A percentile compares a stretch with the other conserved stretches of the same genome.
Evolutionary conservation across 352 stramenopile species (phyloP).

Genomic region (Globisporangium echinulatum): DNA sequence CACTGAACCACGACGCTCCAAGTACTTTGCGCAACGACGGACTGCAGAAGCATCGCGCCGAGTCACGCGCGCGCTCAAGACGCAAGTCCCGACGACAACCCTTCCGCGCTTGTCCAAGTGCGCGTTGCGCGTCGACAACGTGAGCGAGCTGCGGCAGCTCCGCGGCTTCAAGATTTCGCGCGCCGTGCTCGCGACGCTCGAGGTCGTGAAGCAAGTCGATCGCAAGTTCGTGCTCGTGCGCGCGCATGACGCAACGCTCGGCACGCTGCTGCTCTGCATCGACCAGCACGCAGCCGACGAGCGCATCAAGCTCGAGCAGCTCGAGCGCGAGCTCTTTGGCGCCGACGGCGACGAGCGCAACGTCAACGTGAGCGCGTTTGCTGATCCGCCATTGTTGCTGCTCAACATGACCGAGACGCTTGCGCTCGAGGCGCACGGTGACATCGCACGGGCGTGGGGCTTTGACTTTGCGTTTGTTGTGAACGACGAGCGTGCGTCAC

Average conservation of each 20-base stretch:
- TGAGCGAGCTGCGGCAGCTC: conserved; percentile 14
- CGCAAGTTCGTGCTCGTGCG: conserved; percentile 87
- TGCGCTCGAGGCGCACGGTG: conserved; percentile 32
- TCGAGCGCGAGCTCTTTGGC: conserved; percentile 72
- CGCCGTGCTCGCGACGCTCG: conserved; percentile 46
- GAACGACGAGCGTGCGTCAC: conserved; percentile 1
- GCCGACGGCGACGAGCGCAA: conserved; percentile 35
- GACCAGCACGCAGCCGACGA: conserved; percentile 92
- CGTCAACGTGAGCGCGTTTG: conserved; percentile 46
- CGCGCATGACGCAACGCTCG: conserved; percentile 15
- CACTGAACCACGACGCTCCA: not conserved
- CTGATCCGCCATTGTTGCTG: conserved; percentile 37
- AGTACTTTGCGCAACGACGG: conserved; percentile 2
- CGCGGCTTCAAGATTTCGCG: conserved; percentile 55
- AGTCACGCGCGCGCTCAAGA: too few species aligned
- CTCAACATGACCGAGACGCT: conserved; percentile 53
- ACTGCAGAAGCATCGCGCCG: too few species aligned
- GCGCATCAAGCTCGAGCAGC: conserved; percentile 73
- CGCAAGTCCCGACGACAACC: not conserved
- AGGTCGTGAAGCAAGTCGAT: conserved; percentile 87
- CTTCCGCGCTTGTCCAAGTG: conserved; percentile 12
- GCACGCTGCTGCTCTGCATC: conserved; percentile 63
- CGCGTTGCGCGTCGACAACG: conserved; percentile 28
- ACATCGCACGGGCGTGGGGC: conserved; percentile 71
- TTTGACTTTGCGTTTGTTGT: conserved; percentile 51